A percentile compares a stretch with the other conserved stretches of the same genome.
phyloP scores from a whole-genome alignment of 768 basidiomycete genomes.

The Phaeolepiota aurea region DNA sequence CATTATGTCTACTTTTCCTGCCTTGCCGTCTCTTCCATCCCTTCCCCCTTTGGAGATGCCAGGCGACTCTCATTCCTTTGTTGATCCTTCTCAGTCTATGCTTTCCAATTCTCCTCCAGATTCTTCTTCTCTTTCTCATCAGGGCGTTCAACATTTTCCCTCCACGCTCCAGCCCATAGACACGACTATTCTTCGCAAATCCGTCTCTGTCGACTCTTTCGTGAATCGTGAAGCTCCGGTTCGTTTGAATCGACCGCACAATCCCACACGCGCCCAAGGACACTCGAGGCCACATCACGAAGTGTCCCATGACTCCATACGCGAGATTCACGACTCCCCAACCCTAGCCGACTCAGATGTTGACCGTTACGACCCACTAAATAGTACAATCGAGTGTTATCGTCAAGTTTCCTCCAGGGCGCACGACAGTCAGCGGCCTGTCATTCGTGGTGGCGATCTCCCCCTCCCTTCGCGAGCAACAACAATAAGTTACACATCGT shows the following conservation, averaged over 20 bases:
- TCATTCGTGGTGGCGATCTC: conserved; percentile 49
- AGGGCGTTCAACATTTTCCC: conserved; percentile 14
- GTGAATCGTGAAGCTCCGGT: conserved; percentile 32
- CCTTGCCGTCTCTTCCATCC: conserved; percentile 1
- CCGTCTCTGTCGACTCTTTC: conserved; percentile 74
- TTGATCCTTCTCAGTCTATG: too few species aligned
- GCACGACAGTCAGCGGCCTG: conserved; percentile 30
- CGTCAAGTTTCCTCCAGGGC: conserved; percentile 41
- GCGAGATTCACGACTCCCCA: conserved; percentile 29
- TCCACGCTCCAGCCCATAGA: conserved; percentile 15
- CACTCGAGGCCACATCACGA: conserved; percentile 41
- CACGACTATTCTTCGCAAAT: conserved; percentile 52
- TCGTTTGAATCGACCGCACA: conserved; percentile 2
- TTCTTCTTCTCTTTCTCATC: conserved; percentile 25
- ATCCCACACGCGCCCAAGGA: not conserved
- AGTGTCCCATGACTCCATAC: conserved; percentile 43
- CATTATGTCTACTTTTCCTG: conserved; percentile 5
- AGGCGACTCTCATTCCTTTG: conserved; percentile 5
- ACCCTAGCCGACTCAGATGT: conserved; percentile 39
- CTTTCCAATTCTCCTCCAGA: conserved; percentile 25
- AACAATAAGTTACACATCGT: conserved; percentile 27
- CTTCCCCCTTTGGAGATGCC: conserved; percentile 17
- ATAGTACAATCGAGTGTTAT: conserved; percentile 30
- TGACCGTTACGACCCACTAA: conserved; percentile 40
- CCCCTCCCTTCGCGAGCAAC: conserved; percentile 52